Conservation (phyloP, 2,329 filamentous ascomycete species). For the Scorias spongiosa region DNA sequence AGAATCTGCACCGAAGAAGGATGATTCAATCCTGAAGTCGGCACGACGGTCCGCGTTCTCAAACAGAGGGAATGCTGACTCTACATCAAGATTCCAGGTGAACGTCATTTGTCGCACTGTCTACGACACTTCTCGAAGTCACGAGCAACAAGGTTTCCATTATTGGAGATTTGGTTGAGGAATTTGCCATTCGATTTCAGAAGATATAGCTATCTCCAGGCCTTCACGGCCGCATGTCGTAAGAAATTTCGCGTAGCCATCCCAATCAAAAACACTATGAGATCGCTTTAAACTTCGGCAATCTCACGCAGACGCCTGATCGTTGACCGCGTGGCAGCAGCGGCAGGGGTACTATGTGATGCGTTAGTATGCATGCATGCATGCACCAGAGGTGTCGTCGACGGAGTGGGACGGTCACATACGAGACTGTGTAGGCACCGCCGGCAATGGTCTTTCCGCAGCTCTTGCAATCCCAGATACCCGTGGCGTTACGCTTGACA, state of each 20-base stretch:
- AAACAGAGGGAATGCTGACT: no score
- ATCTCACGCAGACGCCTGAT: conserved; percentile 96
- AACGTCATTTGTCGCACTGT: no score
- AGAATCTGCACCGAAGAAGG: no score
- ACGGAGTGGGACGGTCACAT: conserved; percentile 36
- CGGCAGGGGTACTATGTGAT: conserved; percentile 64
- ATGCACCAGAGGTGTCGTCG: not conserved
- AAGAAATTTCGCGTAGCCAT: not conserved
- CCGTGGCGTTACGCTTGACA: conserved; percentile 59
- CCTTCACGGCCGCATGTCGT: not conserved
- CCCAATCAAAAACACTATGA: not conserved
- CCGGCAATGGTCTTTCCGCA: conserved; percentile 91
- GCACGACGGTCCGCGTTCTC: no score
- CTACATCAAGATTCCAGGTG: no score
- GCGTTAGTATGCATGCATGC: conserved; percentile 13
- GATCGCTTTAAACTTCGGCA: conserved; percentile 62
- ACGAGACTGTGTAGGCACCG: conserved; percentile 93
- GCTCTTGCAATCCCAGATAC: conserved; percentile 92
- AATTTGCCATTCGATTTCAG: not conserved
- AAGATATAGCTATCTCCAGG: not conserved
- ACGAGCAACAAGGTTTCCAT: no score
- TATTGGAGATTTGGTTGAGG: not conserved
- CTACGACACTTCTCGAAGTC: no score
- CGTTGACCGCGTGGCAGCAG: conserved; percentile 86
- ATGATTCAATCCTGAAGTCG: no score